Evolutionary conservation across 2,329 filamentous ascomycete genomes (phyloP), one percentile per base, ranked within the genome.

Genomic region (Botrytis galanthina): DNA sequence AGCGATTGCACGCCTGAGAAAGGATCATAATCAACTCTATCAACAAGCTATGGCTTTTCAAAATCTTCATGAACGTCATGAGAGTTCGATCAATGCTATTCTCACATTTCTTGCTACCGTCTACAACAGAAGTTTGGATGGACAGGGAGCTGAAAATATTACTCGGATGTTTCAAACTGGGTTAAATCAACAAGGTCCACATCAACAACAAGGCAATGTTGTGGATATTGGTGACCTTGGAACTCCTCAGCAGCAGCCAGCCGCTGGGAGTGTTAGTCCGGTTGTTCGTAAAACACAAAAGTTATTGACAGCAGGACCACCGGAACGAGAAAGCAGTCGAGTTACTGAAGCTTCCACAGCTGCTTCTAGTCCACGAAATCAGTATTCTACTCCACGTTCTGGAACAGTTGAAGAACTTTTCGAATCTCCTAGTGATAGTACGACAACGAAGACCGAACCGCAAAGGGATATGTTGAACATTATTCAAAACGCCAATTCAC

Each of bases 51-150:
- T 93, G 62, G 91, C 93, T 73, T 98, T 98, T 81, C 95, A 98
- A 82, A 92, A 90, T 74, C 90, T 97, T 80, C 95, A 98, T 80
- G 94, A 95, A 78, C 91, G 96, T n/a, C 96, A 99, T 80, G 96
- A 99, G 81, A 97, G 95, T 81, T 98, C 95, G 0, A 98, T 99
- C 83, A 98, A 98, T 80, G 95, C 95, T n/a, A 98, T 99, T 75
- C 87, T 99, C 60, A 97, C 95, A 68, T 98, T 99, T 82, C 87
- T 99, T 32, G 96, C 95, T 63, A 98, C 97, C 20, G 95, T 99
- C 60, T 99, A 98, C 83, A 92, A 97, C 76, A 92, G 97, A 80
- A 97, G 94, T 76, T 84, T 99, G 68, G 95, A 98, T 81, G 93
- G 95, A 51, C 92, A 95, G 78, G 91, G 90, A 46, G 86, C 89